Evolutionary conservation across 352 stramenopile species (phyloP).

Genomic region (Phytophthora vignae): DNA sequence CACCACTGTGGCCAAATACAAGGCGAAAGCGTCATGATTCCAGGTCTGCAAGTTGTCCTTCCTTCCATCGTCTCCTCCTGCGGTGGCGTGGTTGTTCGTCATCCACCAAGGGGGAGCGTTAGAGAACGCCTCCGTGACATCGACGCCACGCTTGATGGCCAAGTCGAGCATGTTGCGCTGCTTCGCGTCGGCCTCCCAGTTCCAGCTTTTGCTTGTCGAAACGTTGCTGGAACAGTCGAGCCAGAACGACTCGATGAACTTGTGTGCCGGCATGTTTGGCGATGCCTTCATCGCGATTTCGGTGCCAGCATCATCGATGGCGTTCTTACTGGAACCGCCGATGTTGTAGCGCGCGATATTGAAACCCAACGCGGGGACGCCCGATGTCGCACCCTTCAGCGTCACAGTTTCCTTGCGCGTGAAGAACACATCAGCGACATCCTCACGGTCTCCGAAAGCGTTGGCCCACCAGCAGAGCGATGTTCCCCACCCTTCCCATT

Average conservation of each 20-base stretch:
- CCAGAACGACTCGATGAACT: conserved; percentile 66
- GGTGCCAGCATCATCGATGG: conserved; percentile 49
- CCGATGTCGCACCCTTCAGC: conserved; percentile 26
- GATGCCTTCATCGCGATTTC: conserved; percentile 54
- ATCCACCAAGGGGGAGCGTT: conserved; percentile 78
- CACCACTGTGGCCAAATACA: conserved; percentile 56
- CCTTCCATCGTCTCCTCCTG: conserved; percentile 44
- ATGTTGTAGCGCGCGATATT: conserved; percentile 78
- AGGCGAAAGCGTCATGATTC: conserved; percentile 55
- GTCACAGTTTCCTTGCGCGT: conserved; percentile 50
- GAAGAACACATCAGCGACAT: conserved; percentile 66
- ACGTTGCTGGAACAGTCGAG: conserved; percentile 56
- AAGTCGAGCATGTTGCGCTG: conserved; percentile 56
- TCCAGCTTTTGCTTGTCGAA: conserved; percentile 50
- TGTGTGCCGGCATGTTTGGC: conserved; percentile 60
- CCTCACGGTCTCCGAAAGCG: conserved; percentile 59
- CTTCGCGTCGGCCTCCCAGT: conserved; percentile 53
- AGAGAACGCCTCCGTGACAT: conserved; percentile 61
- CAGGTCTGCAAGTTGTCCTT: conserved; percentile 60
- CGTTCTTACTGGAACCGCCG: conserved; percentile 52
- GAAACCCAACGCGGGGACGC: conserved; percentile 51
- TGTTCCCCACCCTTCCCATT: conserved; percentile 68
- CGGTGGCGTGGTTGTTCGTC: conserved; percentile 60
- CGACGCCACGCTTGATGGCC: conserved; percentile 46
- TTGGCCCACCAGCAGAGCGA: conserved; percentile 76